Percentiles rank a stretch among this genome's conserved stretches.
Evolutionary conservation across 2,329 filamentous ascomycete species (phyloP).

Genomic region (Simplicillium sp.): DNA sequence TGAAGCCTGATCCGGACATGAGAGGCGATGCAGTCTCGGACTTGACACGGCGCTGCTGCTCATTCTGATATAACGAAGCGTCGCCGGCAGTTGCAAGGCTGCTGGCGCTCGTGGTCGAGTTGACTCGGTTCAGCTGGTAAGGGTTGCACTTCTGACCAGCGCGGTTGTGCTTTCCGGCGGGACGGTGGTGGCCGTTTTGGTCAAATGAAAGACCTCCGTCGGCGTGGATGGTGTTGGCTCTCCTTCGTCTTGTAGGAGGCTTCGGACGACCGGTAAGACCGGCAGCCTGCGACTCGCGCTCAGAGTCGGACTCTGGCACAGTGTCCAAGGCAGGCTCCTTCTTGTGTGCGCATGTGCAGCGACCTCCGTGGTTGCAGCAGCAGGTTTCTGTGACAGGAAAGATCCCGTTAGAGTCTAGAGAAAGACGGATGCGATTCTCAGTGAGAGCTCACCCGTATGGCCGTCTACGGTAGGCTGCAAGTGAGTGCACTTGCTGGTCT

Average conservation of each 20-base stretch:
- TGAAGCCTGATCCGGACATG: conserved; percentile 38
- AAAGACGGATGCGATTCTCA: neutral
- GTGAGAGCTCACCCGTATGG: conserved; percentile 43
- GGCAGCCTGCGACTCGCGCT: conserved; percentile 28
- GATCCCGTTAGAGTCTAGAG: conserved; percentile 4
- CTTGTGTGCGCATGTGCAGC: conserved; percentile 56
- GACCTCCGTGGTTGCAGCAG: conserved; percentile 60
- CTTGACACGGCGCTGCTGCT: conserved; percentile 41
- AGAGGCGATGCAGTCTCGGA: conserved; percentile 54
- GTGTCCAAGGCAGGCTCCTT: conserved; percentile 52
- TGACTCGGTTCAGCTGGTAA: conserved; percentile 49
- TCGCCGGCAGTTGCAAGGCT: conserved; percentile 35
- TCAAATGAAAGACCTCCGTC: conserved; percentile 51
- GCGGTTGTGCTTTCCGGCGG: conserved; percentile 50
- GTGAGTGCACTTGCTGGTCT: conserved; percentile 63
- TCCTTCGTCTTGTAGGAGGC: conserved; percentile 36
- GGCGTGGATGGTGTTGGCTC: conserved; percentile 53
- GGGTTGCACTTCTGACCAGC: conserved; percentile 53
- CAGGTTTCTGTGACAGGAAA: conserved; percentile 43
- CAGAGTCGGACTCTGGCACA: conserved; percentile 54
- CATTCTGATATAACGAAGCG: conserved; percentile 27
- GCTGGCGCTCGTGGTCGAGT: conserved; percentile 45
- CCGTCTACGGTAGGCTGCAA: conserved; percentile 47
- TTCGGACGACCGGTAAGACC: conserved; percentile 26
- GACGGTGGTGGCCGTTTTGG: conserved; percentile 55